Evolutionary conservation across 176 grass and related monocot species (phyloP).

Genomic region (Pontederia paniculata): DNA sequence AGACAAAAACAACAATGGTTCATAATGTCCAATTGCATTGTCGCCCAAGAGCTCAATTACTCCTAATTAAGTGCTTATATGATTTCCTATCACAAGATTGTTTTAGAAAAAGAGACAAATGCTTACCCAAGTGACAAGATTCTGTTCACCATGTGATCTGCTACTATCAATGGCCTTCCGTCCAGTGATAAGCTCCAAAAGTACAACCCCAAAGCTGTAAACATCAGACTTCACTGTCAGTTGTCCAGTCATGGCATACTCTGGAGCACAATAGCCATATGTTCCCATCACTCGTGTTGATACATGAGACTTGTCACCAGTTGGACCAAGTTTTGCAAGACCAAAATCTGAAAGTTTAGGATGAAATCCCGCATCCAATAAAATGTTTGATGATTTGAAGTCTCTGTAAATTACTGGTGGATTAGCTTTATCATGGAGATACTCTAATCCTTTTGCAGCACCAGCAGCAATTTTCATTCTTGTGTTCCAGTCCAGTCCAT

Average conservation of each 20-base stretch:
- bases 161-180: constrained; percentile 12
- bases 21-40: background rate
- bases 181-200: constrained; percentile 9
- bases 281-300: constrained; percentile 15
- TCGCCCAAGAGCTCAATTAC: too few species aligned
- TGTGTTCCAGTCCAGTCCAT: constrained; percentile 12
- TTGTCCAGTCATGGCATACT: constrained; percentile 19
- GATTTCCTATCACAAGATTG: too few species aligned
- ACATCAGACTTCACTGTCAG: constrained; percentile 17
- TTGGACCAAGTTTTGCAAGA: constrained; percentile 13
- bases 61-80: too few species aligned
- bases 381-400: constrained; percentile 14
- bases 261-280: constrained; percentile 16
- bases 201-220: constrained; percentile 13
- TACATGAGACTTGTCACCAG: constrained; percentile 14
- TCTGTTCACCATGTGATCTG: constrained; percentile 16
- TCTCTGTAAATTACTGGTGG: constrained; percentile 15
- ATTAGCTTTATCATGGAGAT: constrained; percentile 19
- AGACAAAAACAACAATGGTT: background rate
- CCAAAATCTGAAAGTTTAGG: constrained; percentile 13
- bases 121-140: constrained; percentile 19
- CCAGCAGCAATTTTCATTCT: constrained; percentile 19
- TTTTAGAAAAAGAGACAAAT: background rate
- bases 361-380: constrained; percentile 7
- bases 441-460: constrained; percentile 11